Base-by-base conservation (phyloP, 305 asterid genomes). In the Salvia sclarea region DNA sequence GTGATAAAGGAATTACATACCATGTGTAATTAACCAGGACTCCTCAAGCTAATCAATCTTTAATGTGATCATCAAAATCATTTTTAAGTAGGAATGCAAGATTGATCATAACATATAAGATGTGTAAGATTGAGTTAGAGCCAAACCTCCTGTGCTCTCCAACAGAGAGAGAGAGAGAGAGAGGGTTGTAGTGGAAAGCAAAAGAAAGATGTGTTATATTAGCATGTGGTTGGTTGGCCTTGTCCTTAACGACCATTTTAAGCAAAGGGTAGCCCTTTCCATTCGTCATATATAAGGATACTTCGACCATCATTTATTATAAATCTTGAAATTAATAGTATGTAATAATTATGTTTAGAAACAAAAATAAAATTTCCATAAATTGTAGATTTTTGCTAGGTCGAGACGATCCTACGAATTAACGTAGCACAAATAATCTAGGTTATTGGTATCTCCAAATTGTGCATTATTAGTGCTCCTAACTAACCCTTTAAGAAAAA, bases 201-300 rank as follows among this genome's bases (percentile, higher is more conserved):
- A 7, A 75, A 77, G 54, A 13, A 47, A 22, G 68, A 37, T 17
- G 56, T 58, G 64, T 81, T 83, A 73, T 87, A 54, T 53, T 11
- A 25, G 10, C 52, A 49, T 33, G 69, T 68, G 82, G 85, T 82
- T 75, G 88, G 86, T 74, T 21, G 71, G 47, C 14, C 49, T 41
- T 41, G 55, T 61, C 28, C 58, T 69, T 74, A 75, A 69, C 83
- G 79, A 75, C 60, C 66, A 75, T 59, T 76, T 48, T 74, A 84
- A 84, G 83, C 86, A 72, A 81, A 40, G 37, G 37, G 50, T 49
- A 14, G 13, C 47, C 38, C 25, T 11, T 35, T 25, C 37, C 10
- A n/a, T 45, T 60, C 38, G 1, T 60, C 18, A 67, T 24, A 60
- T 47, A 50, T 30, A 54, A 43, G 50, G 22, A 13, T 25, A 25